phyloP scores from a whole-genome alignment of 139 green algal species.

The Tetradesmus lagerheimii region DNA sequence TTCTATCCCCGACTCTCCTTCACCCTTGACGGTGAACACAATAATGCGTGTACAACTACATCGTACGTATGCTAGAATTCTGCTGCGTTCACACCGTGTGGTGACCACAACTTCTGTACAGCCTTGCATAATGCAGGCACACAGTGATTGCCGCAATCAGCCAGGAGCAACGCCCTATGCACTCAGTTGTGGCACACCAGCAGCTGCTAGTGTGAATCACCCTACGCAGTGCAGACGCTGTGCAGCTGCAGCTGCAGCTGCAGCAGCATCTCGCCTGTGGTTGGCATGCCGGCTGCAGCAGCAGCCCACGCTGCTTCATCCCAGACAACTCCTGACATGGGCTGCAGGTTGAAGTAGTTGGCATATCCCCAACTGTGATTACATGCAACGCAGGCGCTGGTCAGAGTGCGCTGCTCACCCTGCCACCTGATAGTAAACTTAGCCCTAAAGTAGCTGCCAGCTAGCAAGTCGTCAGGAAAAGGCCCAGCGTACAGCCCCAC shows the following conservation, averaged over 20 bases:
- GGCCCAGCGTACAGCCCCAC: not conserved
- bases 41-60: too few species aligned
- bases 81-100: too few species aligned
- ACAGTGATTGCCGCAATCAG: too few species aligned
- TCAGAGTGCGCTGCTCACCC: not conserved
- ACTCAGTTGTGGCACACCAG: not conserved
- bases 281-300: not conserved
- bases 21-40: too few species aligned
- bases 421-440: not conserved
- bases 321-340: not conserved
- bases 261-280: not conserved
- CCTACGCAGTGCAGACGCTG: too few species aligned
- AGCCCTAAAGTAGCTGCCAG: not conserved
- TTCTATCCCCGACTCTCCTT: too few species aligned
- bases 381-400: not conserved
- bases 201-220: not conserved
- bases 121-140: too few species aligned
- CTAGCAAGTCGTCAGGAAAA: not conserved
- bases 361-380: not conserved
- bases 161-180: too few species aligned
- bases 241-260: not conserved
- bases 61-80: too few species aligned
- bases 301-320: not conserved
- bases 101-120: too few species aligned
- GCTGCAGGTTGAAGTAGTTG: not conserved